These are phyloP conservation scores for Malassezia restricta DNA, from an alignment of 1,284 basidiomycete genomes.

Conservation along the genomic window DNA sequence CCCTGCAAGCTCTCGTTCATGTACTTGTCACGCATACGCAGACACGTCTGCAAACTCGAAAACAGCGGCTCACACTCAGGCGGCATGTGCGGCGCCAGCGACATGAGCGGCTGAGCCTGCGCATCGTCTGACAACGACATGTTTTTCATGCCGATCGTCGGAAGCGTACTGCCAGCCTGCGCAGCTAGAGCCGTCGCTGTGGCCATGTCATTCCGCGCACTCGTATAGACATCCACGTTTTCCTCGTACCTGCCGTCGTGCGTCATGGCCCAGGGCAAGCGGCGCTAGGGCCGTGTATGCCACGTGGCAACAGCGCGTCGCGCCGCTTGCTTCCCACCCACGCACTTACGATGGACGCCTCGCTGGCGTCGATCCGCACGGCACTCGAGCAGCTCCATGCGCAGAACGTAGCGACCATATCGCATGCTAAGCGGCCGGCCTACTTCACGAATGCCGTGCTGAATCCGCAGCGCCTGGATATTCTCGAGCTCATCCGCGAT, in stretches of 20 bases:
- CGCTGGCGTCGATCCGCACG: constrained; percentile 26
- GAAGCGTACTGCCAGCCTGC: not conserved
- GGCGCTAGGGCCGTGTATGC: no score
- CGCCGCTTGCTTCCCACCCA: not conserved
- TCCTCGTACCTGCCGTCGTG: not conserved
- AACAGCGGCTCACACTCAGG: constrained; percentile 35
- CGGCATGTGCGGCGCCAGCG: constrained; percentile 21
- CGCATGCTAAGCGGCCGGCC: constrained; percentile 11
- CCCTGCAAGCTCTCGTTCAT: constrained; percentile 38
- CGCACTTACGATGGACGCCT: constrained; percentile 27
- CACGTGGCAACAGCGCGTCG: not conserved
- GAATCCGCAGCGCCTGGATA: constrained; percentile 28
- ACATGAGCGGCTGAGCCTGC: not conserved
- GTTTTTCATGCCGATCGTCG: not conserved
- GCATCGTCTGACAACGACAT: not conserved
- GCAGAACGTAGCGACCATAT: constrained; percentile 7
- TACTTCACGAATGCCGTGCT: constrained; percentile 38
- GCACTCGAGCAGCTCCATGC: constrained; percentile 32
- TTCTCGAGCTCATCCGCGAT: constrained; percentile 39
- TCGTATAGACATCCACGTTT: not conserved
- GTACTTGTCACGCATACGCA: constrained; percentile 43
- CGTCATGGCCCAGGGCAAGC: not conserved
- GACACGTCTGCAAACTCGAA: constrained; percentile 33
- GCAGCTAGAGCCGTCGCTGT: constrained; percentile 2
- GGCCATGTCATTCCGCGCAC: constrained; percentile 1